A percentile compares a stretch with the other conserved stretches of the same genome.
phyloP scores from a whole-genome alignment of 108 stramenopile species.

The Cyclotella kingstonii region DNA sequence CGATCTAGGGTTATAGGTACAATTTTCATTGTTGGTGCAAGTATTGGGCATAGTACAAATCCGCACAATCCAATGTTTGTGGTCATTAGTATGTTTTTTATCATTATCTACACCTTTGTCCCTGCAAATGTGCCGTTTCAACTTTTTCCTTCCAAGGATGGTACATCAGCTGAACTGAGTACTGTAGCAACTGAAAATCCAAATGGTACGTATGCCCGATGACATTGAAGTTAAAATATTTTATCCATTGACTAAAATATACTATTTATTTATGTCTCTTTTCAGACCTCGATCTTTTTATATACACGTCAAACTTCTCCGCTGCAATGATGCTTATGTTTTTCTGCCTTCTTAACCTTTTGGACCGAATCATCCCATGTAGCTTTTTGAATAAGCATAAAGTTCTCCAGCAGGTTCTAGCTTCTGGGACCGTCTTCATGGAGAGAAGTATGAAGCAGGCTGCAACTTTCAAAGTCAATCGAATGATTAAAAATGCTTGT shows the following conservation, averaged over 20 bases:
- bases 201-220: no score
- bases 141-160: conserved; percentile 4
- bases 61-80: no score
- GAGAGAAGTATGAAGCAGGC: conserved; percentile 33
- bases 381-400: neutral
- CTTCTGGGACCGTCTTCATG: conserved; percentile 16
- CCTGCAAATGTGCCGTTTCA: neutral
- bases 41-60: no score
- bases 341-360: conserved; percentile 12
- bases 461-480: conserved; percentile 34
- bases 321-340: conserved; percentile 7
- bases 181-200: no score
- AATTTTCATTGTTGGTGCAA: no score
- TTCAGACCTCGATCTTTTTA: no score
- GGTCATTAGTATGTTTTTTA: no score
- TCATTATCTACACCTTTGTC: no score
- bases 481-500: conserved; percentile 19
- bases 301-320: no score
- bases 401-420: conserved; percentile 12
- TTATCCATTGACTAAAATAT: conserved; percentile 1
- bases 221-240: no score
- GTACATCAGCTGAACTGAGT: neutral
- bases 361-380: conserved; percentile 7
- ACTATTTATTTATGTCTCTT: neutral
- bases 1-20: no score